Percentiles rank a stretch among this genome's conserved stretches.
Conservation (phyloP, 345 rosid genomes). For the Bruguiera parviflora region DNA sequence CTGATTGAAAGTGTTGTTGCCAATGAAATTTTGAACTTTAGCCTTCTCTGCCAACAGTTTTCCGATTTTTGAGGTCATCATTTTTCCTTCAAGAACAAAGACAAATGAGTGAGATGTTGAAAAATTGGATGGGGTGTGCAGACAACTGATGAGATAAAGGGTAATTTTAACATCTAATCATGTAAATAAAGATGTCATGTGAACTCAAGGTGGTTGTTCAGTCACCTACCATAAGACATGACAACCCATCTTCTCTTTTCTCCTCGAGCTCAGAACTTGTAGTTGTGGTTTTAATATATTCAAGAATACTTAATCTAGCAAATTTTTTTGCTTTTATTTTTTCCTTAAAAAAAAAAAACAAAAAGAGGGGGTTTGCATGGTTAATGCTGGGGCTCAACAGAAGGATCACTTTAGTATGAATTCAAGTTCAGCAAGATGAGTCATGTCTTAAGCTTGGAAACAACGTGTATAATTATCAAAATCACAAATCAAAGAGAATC, state of each 20-base stretch:
- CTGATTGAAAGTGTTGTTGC: conserved; percentile 18
- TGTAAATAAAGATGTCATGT: conserved; percentile 45
- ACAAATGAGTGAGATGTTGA: conserved; percentile 43
- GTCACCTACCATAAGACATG: conserved; percentile 55
- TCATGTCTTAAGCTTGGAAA: no score
- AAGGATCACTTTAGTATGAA: no score
- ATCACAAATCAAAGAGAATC: no score
- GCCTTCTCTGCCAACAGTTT: conserved; percentile 8
- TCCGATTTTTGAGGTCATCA: conserved; percentile 13
- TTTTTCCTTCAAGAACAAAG: conserved; percentile 39
- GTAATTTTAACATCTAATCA: conserved; percentile 14
- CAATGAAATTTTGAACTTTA: conserved; percentile 1
- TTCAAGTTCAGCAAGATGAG: no score
- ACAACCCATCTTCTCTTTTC: conserved; percentile 42
- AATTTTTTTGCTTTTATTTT: no score
- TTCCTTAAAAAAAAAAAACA: no score
- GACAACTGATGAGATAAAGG: conserved; percentile 25
- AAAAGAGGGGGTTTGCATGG: no score
- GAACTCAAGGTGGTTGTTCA: conserved; percentile 52
- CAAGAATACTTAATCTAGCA: background rate
- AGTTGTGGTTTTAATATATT: background rate
- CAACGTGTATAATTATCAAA: no score
- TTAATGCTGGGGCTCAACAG: no score
- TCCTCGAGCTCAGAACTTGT: background rate
- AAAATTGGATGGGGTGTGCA: conserved; percentile 29